phyloP scores from a whole-genome alignment of 2,329 filamentous ascomycete genomes.

The Ophiosphaerella herpotricha region DNA sequence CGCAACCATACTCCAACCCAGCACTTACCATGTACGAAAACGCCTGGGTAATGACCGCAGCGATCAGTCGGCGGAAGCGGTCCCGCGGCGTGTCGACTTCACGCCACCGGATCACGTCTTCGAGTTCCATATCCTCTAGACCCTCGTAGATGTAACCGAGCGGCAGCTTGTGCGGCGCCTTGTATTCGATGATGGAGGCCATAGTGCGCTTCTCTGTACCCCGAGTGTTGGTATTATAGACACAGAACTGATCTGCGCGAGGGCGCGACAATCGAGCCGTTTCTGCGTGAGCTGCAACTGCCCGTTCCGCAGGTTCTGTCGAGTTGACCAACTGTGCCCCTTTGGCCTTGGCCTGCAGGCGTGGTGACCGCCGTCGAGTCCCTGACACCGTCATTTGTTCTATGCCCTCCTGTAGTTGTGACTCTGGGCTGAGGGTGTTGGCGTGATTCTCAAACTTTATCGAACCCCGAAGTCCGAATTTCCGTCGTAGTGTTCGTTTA shows the following conservation, averaged over 20 bases:
- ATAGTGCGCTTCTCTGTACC: constrained; percentile 15
- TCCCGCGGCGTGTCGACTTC: no score
- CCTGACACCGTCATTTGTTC: no score
- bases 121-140: constrained; percentile 50
- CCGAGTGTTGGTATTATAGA: no score
- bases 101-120: constrained; percentile 42
- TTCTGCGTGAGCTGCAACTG: no score
- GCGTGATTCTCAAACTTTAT: constrained; percentile 20
- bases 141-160: constrained; percentile 49
- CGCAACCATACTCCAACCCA: constrained; percentile 51
- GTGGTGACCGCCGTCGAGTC: no score
- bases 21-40: constrained; percentile 56
- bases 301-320: no score
- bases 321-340: no score
- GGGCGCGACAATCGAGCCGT: no score
- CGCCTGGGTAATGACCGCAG: no score
- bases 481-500: constrained; percentile 2
- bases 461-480: constrained; percentile 13
- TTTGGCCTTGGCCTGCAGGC: no score
- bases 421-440: constrained; percentile 18
- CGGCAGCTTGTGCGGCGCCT: constrained; percentile 54
- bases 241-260: no score
- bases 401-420: constrained; percentile 7
- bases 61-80: no score
- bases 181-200: constrained; percentile 51